A percentile compares a stretch with the other conserved stretches of the same genome.
Conservation (phyloP, 129 eudicot genomes). For the Scalesia atractyloides region DNA sequence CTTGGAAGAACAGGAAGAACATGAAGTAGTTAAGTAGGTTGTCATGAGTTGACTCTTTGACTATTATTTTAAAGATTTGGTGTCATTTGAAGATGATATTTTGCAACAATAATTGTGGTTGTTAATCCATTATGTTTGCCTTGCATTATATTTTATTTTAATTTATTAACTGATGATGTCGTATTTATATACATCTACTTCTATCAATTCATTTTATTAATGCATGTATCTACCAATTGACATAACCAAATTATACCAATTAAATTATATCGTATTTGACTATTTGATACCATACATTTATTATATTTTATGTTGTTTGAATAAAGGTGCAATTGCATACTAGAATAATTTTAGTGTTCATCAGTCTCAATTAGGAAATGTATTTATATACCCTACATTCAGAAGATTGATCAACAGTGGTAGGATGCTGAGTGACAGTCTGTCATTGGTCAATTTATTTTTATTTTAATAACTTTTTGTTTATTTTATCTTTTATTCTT, state of each 20-base stretch:
- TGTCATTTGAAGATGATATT: conserved; percentile 7
- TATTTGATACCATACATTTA: not conserved
- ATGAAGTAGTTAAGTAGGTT: not conserved
- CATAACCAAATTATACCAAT: not conserved
- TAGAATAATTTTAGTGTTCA: not conserved
- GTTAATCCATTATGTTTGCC: conserved; percentile 11
- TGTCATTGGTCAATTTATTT: too few relatives aligned
- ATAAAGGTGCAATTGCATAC: not conserved
- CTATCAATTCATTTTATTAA: not conserved
- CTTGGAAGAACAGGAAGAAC: not conserved
- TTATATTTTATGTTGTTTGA: not conserved
- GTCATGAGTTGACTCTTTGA: not conserved
- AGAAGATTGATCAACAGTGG: too few relatives aligned
- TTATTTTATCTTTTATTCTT: too few relatives aligned
- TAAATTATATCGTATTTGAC: not conserved
- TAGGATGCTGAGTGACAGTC: too few relatives aligned
- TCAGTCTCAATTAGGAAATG: not conserved
- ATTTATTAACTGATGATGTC: not conserved
- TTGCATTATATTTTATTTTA: conserved; percentile 10
- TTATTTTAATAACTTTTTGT: too few relatives aligned
- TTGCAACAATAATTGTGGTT: conserved; percentile 14
- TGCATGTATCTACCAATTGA: not conserved
- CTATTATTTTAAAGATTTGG: not conserved
- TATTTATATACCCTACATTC: too few relatives aligned
- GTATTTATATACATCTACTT: not conserved